These are phyloP conservation scores for Vitis rotundifolia DNA, from an alignment of 164 flowering plant genomes.

Conservation along the genomic window DNA sequence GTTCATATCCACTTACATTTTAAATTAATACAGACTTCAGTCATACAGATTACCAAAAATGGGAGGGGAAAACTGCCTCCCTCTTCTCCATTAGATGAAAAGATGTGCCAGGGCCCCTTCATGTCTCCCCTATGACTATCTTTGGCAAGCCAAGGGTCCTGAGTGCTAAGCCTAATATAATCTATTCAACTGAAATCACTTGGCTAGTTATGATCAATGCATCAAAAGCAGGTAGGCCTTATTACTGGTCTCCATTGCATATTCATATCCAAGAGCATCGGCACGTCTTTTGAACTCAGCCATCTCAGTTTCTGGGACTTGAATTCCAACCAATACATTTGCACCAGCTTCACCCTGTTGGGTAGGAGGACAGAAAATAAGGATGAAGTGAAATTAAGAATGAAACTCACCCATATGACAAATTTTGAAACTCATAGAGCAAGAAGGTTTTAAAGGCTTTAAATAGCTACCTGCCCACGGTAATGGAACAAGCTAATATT, in stretches of 20 bases:
- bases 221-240: slow-evolving; percentile 64
- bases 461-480: slow-evolving; percentile 67
- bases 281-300: slow-evolving; percentile 62
- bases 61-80: too few species aligned
- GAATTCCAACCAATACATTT: slow-evolving; percentile 94
- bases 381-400: neutral
- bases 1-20: too few species aligned
- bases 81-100: too few species aligned
- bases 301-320: slow-evolving; percentile 63
- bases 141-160: too few species aligned
- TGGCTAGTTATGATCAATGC: slow-evolving; percentile 35
- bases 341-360: slow-evolving; percentile 92
- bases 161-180: too few species aligned
- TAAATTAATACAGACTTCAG: too few species aligned
- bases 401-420: neutral
- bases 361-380: neutral
- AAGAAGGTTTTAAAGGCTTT: neutral
- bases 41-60: too few species aligned
- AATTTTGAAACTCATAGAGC: neutral
- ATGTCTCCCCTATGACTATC: too few species aligned
- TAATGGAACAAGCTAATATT: slow-evolving; percentile 96
- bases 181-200: neutral
- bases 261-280: slow-evolving; percentile 70
- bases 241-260: slow-evolving; percentile 56
- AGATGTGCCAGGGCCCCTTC: too few species aligned